A percentile compares a stretch with the other conserved stretches of the same genome.
phyloP scores from a whole-genome alignment of 2,329 filamentous ascomycete genomes.

The Aspergillus oerlinghausenensis region DNA sequence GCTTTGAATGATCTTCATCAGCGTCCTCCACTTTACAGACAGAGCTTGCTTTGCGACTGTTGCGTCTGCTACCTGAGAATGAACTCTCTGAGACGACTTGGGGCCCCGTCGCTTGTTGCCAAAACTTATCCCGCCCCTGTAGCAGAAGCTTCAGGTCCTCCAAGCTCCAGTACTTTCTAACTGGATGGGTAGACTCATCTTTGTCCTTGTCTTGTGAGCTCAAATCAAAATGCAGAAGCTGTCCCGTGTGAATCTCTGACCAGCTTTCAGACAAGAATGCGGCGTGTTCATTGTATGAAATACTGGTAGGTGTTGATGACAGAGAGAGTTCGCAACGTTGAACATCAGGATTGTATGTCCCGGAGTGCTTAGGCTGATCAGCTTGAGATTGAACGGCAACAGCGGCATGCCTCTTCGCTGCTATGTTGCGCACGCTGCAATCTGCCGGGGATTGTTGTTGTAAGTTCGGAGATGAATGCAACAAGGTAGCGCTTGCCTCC shows the following conservation, averaged over 20 bases:
- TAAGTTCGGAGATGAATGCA: not conserved
- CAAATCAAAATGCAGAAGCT: conserved; percentile 14
- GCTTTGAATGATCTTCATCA: not conserved
- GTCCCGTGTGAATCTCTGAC: not conserved
- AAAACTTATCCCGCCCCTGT: conserved; percentile 12
- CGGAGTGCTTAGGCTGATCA: not conserved
- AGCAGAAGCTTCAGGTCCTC: conserved; percentile 21
- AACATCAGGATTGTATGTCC: not conserved
- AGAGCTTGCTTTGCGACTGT: conserved; percentile 1
- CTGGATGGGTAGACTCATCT: not conserved
- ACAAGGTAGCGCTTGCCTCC: not conserved
- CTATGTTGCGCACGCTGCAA: not conserved
- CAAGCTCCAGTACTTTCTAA: conserved; percentile 16
- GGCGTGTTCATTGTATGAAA: conserved; percentile 5
- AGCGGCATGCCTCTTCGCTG: not conserved
- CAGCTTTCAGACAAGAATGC: not conserved
- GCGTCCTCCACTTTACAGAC: not conserved
- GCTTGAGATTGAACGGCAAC: not conserved
- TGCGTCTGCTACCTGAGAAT: conserved; percentile 1
- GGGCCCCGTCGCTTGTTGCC: conserved; percentile 2
- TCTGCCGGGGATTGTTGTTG: not conserved
- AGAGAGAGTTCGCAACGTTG: not conserved
- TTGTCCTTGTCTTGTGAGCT: not conserved
- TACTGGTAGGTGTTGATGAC: conserved; percentile 3
- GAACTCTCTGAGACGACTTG: not conserved